Evolutionary conservation across 2,329 filamentous ascomycete species (phyloP), one percentile per base, ranked within the genome.

Genomic region (Immersiporthe knoxdaviesiana): DNA sequence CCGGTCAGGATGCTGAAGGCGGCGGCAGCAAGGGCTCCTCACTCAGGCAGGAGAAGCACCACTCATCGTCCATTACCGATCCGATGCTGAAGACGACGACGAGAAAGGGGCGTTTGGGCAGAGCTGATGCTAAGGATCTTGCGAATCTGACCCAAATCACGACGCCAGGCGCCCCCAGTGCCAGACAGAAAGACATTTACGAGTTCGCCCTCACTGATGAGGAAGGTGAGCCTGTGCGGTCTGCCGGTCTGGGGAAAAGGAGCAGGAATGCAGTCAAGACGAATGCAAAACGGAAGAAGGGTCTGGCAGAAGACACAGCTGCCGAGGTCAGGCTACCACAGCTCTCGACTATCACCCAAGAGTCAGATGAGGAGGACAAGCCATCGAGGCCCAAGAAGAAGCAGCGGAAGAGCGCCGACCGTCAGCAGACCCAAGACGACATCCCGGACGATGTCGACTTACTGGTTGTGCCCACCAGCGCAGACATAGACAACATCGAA

Each of bases 141-240:
- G 73, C 73, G 41, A 76, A 77, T 62, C 74, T 77, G 62, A 80
- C 78, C 4, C 79, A 80, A 52, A 72, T 78, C 21, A 77, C 77
- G 14, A 80, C 78, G 16, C 79, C 77, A 11, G 14, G 44, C 32
- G 69, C 44, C 27, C 68, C 69, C 27, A 41, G 52, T 32, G 73
- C 74, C 68, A 76, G 72, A 70, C 63, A 68, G 5, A 73, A 72
- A 35, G 81, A 83, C 65, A 73, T 76, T 10, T 85, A 82, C 80
- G 83, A 83, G 50, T 78, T 85, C 3, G 82, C 83, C 0, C 81
- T 79, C 71, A 84, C 82, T 59, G 79, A 81, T 7, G 79, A 78
- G 35, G 71, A 69, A 70, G 56, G 67, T 35, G 68, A 63, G 2
- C 39, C 32, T 59, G 54, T 52, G 47, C 66, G 70, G 52, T 11